These are phyloP conservation scores for Jaenimonas drosophilae DNA, from an alignment of 208 protist species.

Conservation along the genomic window DNA sequence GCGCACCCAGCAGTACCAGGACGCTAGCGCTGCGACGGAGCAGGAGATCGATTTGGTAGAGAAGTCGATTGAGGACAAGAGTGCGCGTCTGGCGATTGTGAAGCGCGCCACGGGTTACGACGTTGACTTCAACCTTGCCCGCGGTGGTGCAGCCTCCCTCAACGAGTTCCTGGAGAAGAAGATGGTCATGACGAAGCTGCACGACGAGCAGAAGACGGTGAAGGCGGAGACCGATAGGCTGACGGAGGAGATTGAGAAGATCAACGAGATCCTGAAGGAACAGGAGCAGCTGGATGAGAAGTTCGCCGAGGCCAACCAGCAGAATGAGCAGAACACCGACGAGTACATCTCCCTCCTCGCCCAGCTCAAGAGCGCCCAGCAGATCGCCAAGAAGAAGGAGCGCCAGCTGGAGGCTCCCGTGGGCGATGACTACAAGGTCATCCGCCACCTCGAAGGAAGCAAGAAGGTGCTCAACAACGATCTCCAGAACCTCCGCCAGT, in stretches of 20 bases:
- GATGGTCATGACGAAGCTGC: conserved; percentile 16
- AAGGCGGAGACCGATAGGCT: conserved; percentile 29
- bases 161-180: conserved; percentile 48
- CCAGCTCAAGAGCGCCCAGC: conserved; percentile 57
- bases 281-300: conserved; percentile 27
- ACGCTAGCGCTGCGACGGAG: conserved; percentile 26
- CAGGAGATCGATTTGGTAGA: conserved; percentile 52
- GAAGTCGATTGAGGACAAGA: conserved; percentile 32
- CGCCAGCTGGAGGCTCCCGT: conserved; percentile 22
- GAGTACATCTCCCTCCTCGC: conserved; percentile 27
- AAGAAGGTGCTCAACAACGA: conserved; percentile 67
- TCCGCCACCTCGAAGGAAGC: conserved; percentile 61
- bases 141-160: conserved; percentile 9
- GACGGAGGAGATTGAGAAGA: conserved; percentile 30
- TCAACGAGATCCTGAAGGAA: conserved; percentile 27
- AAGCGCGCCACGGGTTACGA: conserved; percentile 59
- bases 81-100: conserved; percentile 24
- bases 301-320: conserved; percentile 39
- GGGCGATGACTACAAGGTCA: conserved; percentile 50
- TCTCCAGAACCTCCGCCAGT: conserved; percentile 61
- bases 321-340: conserved; percentile 21
- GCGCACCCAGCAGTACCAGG: conserved; percentile 45
- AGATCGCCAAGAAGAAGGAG: conserved; percentile 78
- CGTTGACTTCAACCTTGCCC: conserved; percentile 9
- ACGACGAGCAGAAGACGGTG: conserved; percentile 39